A percentile compares a stretch with the other conserved stretches of the same genome.
These are phyloP conservation scores for Scortechinia acanthostroma DNA, from an alignment of 2,329 filamentous ascomycete genomes.

Conservation along the genomic window DNA sequence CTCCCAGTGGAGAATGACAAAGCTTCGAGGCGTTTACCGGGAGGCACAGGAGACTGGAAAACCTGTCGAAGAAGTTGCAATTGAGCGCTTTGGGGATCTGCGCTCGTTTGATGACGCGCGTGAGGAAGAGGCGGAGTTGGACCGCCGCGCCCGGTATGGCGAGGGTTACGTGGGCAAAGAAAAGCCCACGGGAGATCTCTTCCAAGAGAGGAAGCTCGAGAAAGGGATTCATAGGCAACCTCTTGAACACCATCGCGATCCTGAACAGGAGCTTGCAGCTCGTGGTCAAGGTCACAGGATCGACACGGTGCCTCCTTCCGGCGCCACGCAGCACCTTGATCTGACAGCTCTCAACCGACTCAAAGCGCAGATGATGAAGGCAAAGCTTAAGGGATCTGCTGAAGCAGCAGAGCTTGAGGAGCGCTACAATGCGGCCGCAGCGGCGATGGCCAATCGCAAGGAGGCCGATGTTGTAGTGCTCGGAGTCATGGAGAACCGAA, in stretches of 20 bases:
- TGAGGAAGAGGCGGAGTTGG: constrained; percentile 87
- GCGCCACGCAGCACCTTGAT: constrained; percentile 50
- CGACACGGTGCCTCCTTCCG: constrained; percentile 44
- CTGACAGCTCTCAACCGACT: constrained; percentile 79
- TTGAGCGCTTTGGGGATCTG: constrained; percentile 75
- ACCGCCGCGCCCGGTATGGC: constrained; percentile 76
- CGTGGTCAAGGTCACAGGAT: constrained; percentile 43
- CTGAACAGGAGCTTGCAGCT: constrained; percentile 6
- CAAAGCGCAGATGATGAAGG: constrained; percentile 92
- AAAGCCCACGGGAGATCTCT: constrained; percentile 81
- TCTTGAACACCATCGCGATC: constrained; percentile 13
- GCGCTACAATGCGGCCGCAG: constrained; percentile 73
- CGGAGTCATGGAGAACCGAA: constrained; percentile 79
- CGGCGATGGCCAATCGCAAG: constrained; percentile 31
- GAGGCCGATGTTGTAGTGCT: constrained; percentile 58
- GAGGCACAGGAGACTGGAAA: constrained; percentile 68
- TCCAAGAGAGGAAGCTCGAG: constrained; percentile 56
- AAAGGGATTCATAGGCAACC: constrained; percentile 20
- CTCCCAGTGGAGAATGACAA: constrained; percentile 94
- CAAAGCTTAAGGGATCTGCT: constrained; percentile 73
- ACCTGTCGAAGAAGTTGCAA: constrained; percentile 73
- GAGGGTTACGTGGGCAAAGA: constrained; percentile 77
- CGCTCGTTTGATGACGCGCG: constrained; percentile 84
- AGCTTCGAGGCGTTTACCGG: constrained; percentile 77
- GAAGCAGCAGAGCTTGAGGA: constrained; percentile 72